Percentiles rank a stretch among this genome's conserved stretches.
Conservation (phyloP, 768 basidiomycete species). For the Leucosporidium scottii region DNA sequence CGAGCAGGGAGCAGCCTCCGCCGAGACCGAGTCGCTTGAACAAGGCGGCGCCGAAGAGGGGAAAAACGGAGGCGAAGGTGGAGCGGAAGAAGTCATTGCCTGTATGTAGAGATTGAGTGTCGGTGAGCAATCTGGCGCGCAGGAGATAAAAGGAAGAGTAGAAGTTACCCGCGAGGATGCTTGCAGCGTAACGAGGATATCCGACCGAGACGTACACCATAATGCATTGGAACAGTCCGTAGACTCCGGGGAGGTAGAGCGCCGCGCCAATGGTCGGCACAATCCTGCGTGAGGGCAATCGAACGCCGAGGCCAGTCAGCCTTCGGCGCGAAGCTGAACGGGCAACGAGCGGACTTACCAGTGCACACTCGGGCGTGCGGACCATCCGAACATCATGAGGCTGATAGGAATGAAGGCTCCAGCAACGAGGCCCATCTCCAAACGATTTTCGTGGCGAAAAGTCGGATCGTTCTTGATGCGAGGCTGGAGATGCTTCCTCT, state of each 20-base stretch:
- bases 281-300: too few relatives aligned
- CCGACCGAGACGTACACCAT: constrained; percentile 12
- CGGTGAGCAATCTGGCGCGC: too few relatives aligned
- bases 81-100: constrained; percentile 40
- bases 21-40: constrained; percentile 40
- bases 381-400: constrained; percentile 41
- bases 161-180: constrained; percentile 38
- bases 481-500: constrained; percentile 7
- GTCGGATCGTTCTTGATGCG: not conserved
- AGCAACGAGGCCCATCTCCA: constrained; percentile 26
- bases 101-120: too few relatives aligned
- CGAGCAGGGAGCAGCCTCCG: constrained; percentile 40
- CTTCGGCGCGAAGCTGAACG: too few relatives aligned
- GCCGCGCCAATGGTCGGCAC: constrained; percentile 13
- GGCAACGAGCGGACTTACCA: not conserved
- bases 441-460: constrained; percentile 17
- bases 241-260: constrained; percentile 29
- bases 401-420: constrained; percentile 28
- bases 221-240: constrained; percentile 16
- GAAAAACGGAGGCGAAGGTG: constrained; percentile 33
- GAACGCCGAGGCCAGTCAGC: too few relatives aligned
- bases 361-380: constrained; percentile 10
- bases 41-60: constrained; percentile 38
- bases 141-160: too few relatives aligned
- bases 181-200: not conserved